Conservation (phyloP, 2,329 filamentous ascomycete genomes). For the Pseudocercospora musae region DNA sequence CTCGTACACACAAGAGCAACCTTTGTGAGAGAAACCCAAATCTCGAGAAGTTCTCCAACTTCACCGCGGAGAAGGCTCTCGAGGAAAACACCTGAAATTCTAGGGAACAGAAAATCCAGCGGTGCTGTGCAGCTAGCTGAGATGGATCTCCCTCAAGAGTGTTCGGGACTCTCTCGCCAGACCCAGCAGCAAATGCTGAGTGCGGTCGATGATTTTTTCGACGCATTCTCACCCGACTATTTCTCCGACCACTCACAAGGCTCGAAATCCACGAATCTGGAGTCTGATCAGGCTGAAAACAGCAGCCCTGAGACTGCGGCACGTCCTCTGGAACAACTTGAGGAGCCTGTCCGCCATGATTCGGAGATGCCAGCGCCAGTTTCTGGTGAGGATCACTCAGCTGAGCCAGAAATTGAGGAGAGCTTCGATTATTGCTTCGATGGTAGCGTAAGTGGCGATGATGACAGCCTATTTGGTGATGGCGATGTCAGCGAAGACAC, state of each 20-base stretch:
- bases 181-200: background rate
- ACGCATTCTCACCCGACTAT: background rate
- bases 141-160: background rate
- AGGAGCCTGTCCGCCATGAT: background rate
- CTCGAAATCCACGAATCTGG: background rate
- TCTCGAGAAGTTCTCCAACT: background rate
- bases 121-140: background rate
- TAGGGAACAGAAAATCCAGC: background rate
- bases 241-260: background rate
- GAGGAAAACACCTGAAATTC: background rate
- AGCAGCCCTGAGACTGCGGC: background rate
- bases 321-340: background rate
- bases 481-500: background rate
- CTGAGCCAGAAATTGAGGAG: background rate
- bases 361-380: background rate
- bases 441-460: background rate
- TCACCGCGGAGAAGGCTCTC: background rate
- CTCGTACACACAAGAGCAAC: background rate
- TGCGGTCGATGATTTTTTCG: background rate
- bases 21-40: background rate
- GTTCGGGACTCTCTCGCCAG: background rate
- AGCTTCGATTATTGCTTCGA: background rate
- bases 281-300: background rate
- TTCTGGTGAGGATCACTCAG: background rate
- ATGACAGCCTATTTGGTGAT: background rate